A percentile compares a stretch with the other conserved stretches of the same genome.
phyloP scores from a whole-genome alignment of 2,329 filamentous ascomycete genomes.

The Botrytis hyacinthi region DNA sequence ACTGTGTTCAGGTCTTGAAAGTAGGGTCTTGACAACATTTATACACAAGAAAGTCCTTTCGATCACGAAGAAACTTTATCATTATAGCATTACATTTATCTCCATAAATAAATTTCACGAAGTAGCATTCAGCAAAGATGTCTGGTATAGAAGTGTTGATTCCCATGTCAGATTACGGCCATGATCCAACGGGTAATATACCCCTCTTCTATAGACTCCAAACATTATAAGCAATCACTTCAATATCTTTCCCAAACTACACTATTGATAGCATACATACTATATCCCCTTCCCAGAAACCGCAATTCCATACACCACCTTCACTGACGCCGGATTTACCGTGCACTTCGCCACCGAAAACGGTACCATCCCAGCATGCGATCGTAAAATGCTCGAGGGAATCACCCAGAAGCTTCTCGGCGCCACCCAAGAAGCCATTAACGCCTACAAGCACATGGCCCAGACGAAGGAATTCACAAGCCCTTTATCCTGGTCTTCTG shows the following conservation, averaged over 20 bases:
- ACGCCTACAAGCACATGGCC: slow-evolving; percentile 47
- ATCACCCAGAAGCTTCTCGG: slow-evolving; percentile 51
- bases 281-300: slow-evolving; percentile 43
- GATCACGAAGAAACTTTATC: background rate
- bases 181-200: slow-evolving; percentile 51
- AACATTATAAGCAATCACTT: background rate
- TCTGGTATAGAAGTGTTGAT: slow-evolving; percentile 43
- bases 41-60: background rate
- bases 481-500: slow-evolving; percentile 47
- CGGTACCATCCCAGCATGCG: slow-evolving; percentile 48
- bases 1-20: background rate
- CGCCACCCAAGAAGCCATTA: slow-evolving; percentile 44
- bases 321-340: slow-evolving; percentile 49
- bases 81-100: too few relatives aligned
- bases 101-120: background rate
- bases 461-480: slow-evolving; percentile 44
- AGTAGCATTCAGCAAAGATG: background rate
- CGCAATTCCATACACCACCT: slow-evolving; percentile 48
- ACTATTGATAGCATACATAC: background rate
- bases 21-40: background rate
- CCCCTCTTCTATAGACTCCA: background rate
- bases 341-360: slow-evolving; percentile 51
- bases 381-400: slow-evolving; percentile 49
- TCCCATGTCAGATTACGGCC: slow-evolving; percentile 54
- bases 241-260: background rate